A percentile compares a stretch with the other conserved stretches of the same genome.
These are phyloP conservation scores for Parastagonospora nodorum DNA, from an alignment of 2,329 filamentous ascomycete species.

Conservation along the genomic window DNA sequence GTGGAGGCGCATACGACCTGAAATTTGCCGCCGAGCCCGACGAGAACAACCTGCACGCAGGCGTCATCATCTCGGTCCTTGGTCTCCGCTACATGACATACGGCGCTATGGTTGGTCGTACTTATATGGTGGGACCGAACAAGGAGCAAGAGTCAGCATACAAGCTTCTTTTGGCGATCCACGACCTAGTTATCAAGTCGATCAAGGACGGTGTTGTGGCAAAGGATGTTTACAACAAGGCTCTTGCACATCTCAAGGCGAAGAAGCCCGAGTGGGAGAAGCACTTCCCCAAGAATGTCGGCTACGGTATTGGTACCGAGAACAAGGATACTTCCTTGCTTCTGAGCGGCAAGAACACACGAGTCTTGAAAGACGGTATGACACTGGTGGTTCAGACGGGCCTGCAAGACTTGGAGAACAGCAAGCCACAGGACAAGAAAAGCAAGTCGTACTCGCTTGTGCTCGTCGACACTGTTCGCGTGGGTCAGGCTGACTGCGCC, in stretches of 20 bases:
- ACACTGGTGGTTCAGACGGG: slow-evolving; percentile 90
- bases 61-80: slow-evolving; percentile 90
- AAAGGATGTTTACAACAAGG: slow-evolving; percentile 92
- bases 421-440: slow-evolving; percentile 84
- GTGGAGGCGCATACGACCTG: slow-evolving; percentile 92
- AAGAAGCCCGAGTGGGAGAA: slow-evolving; percentile 97
- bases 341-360: slow-evolving; percentile 83
- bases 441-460: slow-evolving; percentile 88
- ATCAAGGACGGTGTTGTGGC: slow-evolving; percentile 83
- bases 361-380: slow-evolving; percentile 93
- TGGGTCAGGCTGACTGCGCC: slow-evolving; percentile 75
- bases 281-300: slow-evolving; percentile 91
- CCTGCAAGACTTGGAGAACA: slow-evolving; percentile 86
- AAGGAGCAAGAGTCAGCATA: slow-evolving; percentile 95
- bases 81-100: slow-evolving; percentile 96
- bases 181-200: slow-evolving; percentile 88
- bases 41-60: slow-evolving; percentile 80
- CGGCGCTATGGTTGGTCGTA: slow-evolving; percentile 87
- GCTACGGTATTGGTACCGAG: slow-evolving; percentile 91
- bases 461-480: slow-evolving; percentile 90
- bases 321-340: slow-evolving; percentile 81
- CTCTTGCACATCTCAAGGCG: slow-evolving; percentile 75
- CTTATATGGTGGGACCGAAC: slow-evolving; percentile 95
- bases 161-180: slow-evolving; percentile 81
- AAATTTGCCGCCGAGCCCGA: slow-evolving; percentile 79